phyloP scores from a whole-genome alignment of 106 monocot species.

The Amphibolis antarctica region DNA sequence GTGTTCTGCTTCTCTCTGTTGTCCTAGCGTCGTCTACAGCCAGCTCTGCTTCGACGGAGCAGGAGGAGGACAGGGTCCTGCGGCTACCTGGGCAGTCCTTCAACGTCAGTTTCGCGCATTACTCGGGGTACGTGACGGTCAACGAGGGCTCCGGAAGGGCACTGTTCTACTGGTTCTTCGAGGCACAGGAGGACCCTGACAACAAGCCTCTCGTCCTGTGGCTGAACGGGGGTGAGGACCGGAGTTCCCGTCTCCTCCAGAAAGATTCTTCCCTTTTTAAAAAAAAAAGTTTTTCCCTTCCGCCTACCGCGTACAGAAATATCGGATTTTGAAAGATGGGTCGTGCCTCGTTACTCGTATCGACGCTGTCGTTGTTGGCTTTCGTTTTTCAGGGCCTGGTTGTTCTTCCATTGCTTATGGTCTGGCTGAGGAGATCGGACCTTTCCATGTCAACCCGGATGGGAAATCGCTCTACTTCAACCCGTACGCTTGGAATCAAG shows the following conservation, averaged over 20 bases:
- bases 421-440: constrained; percentile 85
- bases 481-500: constrained; percentile 91
- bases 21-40: constrained; percentile 8
- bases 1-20: constrained; percentile 6
- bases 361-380: neutral
- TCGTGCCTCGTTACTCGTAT: neutral
- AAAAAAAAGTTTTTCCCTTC: neutral
- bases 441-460: constrained; percentile 83
- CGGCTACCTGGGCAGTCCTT: constrained; percentile 49
- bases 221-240: constrained; percentile 74
- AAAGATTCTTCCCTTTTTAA: neutral
- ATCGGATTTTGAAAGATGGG: constrained; percentile 13
- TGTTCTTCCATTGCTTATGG: constrained; percentile 95
- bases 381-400: constrained; percentile 57
- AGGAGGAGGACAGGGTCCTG: constrained; percentile 38
- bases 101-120: constrained; percentile 74
- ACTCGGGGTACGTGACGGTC: constrained; percentile 69
- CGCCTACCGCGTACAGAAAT: neutral
- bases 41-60: constrained; percentile 11
- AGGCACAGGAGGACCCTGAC: constrained; percentile 62
- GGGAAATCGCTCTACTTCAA: constrained; percentile 78
- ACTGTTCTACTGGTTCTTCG: constrained; percentile 98
- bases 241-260: neutral
- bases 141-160: constrained; percentile 45
- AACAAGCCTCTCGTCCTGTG: constrained; percentile 87